Base-by-base conservation (phyloP, 306 rosid genomes). In the Castanea sativa region DNA sequence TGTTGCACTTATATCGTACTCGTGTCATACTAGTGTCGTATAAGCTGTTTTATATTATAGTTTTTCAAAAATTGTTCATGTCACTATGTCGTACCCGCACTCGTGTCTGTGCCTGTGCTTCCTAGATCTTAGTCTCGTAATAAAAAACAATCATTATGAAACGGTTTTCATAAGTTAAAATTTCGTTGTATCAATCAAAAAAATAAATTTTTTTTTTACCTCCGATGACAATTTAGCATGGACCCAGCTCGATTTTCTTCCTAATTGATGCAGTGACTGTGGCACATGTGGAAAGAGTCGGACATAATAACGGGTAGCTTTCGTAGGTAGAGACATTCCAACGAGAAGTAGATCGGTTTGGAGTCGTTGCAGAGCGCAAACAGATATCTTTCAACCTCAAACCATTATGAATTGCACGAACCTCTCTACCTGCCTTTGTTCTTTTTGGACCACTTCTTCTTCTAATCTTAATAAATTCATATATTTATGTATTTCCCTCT, bases 291-390 rank as follows among this genome's bases (percentile, higher is more conserved):
- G 32, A 21, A 20, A 8, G 5, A 21, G 32, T 11, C 32, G 35
- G 29, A 25, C 32, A 10, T 13, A 23, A 25, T 12, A 21, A 60
- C 14, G 7, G 4, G 38, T 59, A 68, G 81, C 84, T 74, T 69
- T 85, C 80, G 61, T 25, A 32, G 58, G 75, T 61, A 19, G 38
- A 67, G 83, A 81, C 88, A 85, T 85, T 85, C 85, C 43, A 55
- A 20, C 21, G 9, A 70, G 69, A 59, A 70, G 55, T 64, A 4
- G 70, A 75, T 75, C 75, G 33, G 83, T 78, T 67, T 71, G 58
- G 21, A 30, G 49, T 16, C 2, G 55, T 73, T 68, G 49, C 67
- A 43, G 45, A 41, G 11, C 8, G 45, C 45, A 8, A 41, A 8
- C 45, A 41, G 85, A 41, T 55, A 78, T 43, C 18, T 81, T 65